Conservation (phyloP, 2,329 filamentous ascomycete species). For the Ceratocystis lukuohia region DNA sequence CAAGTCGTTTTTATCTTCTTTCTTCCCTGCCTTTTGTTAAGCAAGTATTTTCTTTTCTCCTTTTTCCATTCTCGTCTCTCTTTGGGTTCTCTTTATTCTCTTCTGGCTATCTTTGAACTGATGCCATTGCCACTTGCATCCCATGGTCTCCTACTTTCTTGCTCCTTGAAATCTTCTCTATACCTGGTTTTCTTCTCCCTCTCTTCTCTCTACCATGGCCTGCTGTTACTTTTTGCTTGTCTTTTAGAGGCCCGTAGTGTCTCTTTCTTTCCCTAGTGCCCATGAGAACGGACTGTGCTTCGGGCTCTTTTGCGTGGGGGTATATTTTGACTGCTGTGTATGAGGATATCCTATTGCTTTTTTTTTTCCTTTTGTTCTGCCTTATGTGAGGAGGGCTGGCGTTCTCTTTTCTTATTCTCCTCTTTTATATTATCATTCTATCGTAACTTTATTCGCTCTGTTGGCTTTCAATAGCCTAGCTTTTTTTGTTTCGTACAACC, state of each 20-base stretch:
- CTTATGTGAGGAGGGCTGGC: not conserved
- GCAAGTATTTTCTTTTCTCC: not conserved
- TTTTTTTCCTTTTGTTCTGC: conserved; percentile 3
- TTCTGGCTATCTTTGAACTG: not conserved
- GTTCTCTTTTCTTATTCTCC: conserved; percentile 12
- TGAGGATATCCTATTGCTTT: not conserved
- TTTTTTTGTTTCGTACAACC: not conserved
- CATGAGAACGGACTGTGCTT: not conserved
- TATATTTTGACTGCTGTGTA: not conserved
- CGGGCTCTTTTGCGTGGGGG: not conserved
- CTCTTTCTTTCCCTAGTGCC: not conserved
- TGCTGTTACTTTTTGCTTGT: not conserved
- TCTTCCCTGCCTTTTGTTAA: conserved; percentile 5
- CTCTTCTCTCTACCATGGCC: not conserved
- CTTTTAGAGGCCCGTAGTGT: not conserved
- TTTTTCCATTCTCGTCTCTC: not conserved
- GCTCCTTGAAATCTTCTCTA: not conserved
- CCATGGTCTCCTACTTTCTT: not conserved
- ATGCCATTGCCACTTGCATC: not conserved
- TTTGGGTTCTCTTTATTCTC: not conserved
- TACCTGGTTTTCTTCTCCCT: not conserved
- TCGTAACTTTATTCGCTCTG: not conserved
- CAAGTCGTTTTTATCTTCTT: conserved; percentile 8
- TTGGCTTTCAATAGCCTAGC: not conserved
- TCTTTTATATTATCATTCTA: conserved; percentile 5